A percentile compares a stretch with the other conserved stretches of the same genome.
These are phyloP conservation scores for Ramalina intermedia DNA, from an alignment of 495 filamentous ascomycete genomes.

Conservation along the genomic window DNA sequence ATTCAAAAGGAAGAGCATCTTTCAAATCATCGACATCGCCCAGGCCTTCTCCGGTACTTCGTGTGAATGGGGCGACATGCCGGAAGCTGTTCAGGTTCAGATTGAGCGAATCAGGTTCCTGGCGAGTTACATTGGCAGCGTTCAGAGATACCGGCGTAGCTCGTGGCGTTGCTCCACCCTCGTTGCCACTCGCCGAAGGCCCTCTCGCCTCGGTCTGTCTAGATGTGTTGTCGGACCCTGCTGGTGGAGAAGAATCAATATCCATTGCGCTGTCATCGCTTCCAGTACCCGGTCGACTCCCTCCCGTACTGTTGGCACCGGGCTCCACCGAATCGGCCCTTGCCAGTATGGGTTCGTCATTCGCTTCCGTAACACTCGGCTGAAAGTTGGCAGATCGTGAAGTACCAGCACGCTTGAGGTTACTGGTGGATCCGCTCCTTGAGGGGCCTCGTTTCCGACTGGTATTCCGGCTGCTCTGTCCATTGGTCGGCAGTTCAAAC, in stretches of 20 bases:
- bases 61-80: slow-evolving; percentile 49
- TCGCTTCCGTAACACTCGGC: slow-evolving; percentile 8
- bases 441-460: slow-evolving; percentile 1
- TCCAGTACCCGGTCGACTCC: neutral
- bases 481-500: neutral
- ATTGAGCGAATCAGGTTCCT: slow-evolving; percentile 30
- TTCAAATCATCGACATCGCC: slow-evolving; percentile 51
- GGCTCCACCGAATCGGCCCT: slow-evolving; percentile 17
- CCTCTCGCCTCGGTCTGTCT: neutral
- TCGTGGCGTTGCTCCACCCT: neutral
- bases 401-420: neutral
- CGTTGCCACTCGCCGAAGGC: neutral
- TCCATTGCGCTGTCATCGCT: slow-evolving; percentile 31
- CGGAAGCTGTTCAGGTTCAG: slow-evolving; percentile 51
- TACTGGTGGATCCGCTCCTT: neutral
- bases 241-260: slow-evolving; percentile 24
- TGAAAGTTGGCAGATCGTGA: slow-evolving; percentile 2
- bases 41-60: slow-evolving; percentile 37
- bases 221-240: slow-evolving; percentile 2
- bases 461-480: neutral
- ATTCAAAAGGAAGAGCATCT: slow-evolving; percentile 58
- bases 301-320: neutral
- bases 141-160: slow-evolving; percentile 8
- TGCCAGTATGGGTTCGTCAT: slow-evolving; percentile 4
- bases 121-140: slow-evolving; percentile 15